A percentile compares a stretch with the other conserved stretches of the same genome.
phyloP scores from a whole-genome alignment of 192 early-diverging fungal species.

The Piromyces sp. region DNA sequence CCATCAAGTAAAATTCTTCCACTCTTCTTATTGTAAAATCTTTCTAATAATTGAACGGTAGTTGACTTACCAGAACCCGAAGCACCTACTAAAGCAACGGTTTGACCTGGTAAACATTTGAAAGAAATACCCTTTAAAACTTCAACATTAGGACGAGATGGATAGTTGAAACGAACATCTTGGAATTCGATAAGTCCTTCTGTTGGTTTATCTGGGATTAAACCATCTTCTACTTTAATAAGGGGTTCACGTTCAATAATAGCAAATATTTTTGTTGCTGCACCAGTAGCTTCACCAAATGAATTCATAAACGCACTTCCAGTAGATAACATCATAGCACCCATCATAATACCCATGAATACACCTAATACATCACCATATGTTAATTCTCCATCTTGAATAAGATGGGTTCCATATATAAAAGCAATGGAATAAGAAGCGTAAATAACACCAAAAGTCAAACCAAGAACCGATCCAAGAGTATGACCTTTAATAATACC shows the following conservation, averaged over 20 bases:
- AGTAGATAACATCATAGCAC: conserved; percentile 54
- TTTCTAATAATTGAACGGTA: conserved; percentile 60
- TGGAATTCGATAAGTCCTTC: conserved; percentile 53
- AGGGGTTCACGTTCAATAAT: conserved; percentile 65
- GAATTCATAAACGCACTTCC: conserved; percentile 55
- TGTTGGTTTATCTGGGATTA: conserved; percentile 17
- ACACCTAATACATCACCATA: conserved; percentile 50
- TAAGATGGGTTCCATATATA: conserved; percentile 31
- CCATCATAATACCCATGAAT: conserved; percentile 81
- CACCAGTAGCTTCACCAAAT: conserved; percentile 57
- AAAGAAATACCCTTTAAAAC: conserved; percentile 52
- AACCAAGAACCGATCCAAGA: not conserved
- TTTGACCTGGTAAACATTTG: conserved; percentile 50
- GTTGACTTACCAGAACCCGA: conserved; percentile 80
- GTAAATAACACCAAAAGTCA: conserved; percentile 5
- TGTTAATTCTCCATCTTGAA: conserved; percentile 18
- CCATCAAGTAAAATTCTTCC: conserved; percentile 58
- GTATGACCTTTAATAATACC: not conserved
- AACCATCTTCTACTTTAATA: not conserved
- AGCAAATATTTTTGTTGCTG: conserved; percentile 59
- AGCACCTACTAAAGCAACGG: conserved; percentile 76
- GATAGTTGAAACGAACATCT: conserved; percentile 69
- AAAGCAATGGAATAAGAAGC: conserved; percentile 19
- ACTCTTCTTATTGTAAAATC: conserved; percentile 55
- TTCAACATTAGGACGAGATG: conserved; percentile 59